Evolutionary conservation across 1,284 basidiomycete genomes (phyloP), one percentile per base, ranked within the genome.

Genomic region (Porodaedalea pini): DNA sequence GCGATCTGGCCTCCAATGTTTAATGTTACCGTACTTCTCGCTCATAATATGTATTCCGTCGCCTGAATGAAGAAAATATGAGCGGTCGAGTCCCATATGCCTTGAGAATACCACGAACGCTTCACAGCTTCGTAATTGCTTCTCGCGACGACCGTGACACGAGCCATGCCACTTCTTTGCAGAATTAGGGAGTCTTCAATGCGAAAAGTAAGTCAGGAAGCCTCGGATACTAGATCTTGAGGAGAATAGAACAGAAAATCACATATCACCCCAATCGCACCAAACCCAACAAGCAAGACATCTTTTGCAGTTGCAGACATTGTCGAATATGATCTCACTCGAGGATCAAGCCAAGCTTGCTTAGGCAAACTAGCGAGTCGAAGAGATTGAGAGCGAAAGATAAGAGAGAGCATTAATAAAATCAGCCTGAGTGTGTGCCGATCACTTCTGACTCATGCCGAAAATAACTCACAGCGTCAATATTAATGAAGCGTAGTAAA

Each of bases 71-170:
- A 27, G 25, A 11, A 7, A n/a, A n/a, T n/a, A n/a, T n/a, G n/a
- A n/a, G n/a, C n/a, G n/a, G n/a, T n/a, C 36, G n/a, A 10, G 36
- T 37, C 36, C 36, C 10, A 37, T n/a, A n/a, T 37, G 10, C 36
- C 36, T 10, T n/a, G 36, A 37, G 36, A 37, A n/a, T 37, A 37
- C n/a, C 19, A 64, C 71, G 51, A 51, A 82, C 83, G 72, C 10
- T 76, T 75, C 21, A 86, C 78, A 2, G 78, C 71, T 23, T 80
- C 75, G 65, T 83, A 88, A 64, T 92, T 92, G 54, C 86, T 83
- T 51, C 90, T 72, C 0, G 89, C 89, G 3, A 91, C 84, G 10
- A 78, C 85, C 0, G 88, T 91, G 8, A 92, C 83, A n/a, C 79
- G 73, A 1, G 80, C 85, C 31, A 75, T 73, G 5, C 85, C 84